phyloP scores from a whole-genome alignment of 148 eudicot genomes.

The Silene conica region DNA sequence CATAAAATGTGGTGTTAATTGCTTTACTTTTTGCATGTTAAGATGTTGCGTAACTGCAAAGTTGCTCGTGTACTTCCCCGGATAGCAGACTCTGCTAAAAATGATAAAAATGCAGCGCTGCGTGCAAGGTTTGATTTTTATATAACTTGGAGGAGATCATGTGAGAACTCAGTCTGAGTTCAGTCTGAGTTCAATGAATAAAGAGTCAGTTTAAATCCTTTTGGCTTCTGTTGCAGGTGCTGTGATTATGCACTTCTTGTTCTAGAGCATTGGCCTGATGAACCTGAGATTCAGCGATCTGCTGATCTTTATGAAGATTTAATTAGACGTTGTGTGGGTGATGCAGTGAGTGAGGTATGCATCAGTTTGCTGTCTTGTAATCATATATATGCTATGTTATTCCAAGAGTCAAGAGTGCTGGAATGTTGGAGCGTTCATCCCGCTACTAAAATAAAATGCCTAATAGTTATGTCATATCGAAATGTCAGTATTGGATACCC shows the following conservation, averaged over 20 bases:
- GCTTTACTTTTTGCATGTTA: slow-evolving; percentile 16
- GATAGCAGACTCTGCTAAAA: slow-evolving; percentile 87
- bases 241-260: slow-evolving; percentile 95
- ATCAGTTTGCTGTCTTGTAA: neutral
- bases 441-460: neutral
- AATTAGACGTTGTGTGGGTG: slow-evolving; percentile 85
- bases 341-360: slow-evolving; percentile 96
- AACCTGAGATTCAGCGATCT: slow-evolving; percentile 92
- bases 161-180: neutral
- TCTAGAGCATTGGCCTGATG: slow-evolving; percentile 97
- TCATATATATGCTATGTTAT: neutral
- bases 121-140: slow-evolving; percentile 70
- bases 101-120: slow-evolving; percentile 79
- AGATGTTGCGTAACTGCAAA: slow-evolving; percentile 99
- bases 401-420: neutral
- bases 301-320: slow-evolving; percentile 96
- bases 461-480: no score
- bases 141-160: neutral
- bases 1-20: slow-evolving; percentile 3
- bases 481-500: no score
- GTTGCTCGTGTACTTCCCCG: slow-evolving; percentile 85
- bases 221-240: slow-evolving; percentile 50
- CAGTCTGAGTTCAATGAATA: neutral
- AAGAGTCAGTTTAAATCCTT: neutral
- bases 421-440: neutral